Evolutionary conservation across 169 alveolate genomes (phyloP).

Genomic region (Plasmodium ovale): DNA sequence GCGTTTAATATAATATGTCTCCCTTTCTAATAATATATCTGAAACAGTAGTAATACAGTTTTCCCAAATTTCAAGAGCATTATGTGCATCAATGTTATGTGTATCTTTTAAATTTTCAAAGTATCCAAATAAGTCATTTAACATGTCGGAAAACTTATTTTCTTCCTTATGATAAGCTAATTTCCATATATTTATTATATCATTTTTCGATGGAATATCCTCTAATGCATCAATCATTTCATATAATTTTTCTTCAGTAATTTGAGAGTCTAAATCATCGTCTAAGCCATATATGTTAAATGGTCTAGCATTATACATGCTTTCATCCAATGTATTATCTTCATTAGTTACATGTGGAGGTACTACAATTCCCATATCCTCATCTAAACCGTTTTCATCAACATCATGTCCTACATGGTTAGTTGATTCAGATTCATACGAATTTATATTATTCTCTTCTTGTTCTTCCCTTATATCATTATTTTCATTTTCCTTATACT

Average conservation of each 20-base stretch:
- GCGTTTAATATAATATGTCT: background rate
- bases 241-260: background rate
- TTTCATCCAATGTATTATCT: background rate
- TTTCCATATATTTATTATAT: slow-evolving; percentile 1
- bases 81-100: background rate
- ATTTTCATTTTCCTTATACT: background rate
- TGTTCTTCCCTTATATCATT: background rate
- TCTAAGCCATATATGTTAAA: background rate
- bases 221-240: slow-evolving; percentile 1
- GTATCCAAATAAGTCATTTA: background rate
- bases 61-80: background rate
- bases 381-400: too few relatives aligned
- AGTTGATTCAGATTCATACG: background rate
- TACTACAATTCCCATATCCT: too few relatives aligned
- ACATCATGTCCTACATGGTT: background rate
- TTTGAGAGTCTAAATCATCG: background rate
- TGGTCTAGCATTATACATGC: background rate
- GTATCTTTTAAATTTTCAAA: slow-evolving; percentile 2
- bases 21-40: background rate
- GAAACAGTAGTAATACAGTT: background rate
- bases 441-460: background rate
- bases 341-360: background rate
- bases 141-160: background rate
- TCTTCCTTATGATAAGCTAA: slow-evolving; percentile 1
- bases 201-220: slow-evolving; percentile 12